A percentile compares a stretch with the other conserved stretches of the same genome.
These are phyloP conservation scores for Pseudophaeomoniella oleicola DNA, from an alignment of 2,329 filamentous ascomycete species.

Conservation along the genomic window DNA sequence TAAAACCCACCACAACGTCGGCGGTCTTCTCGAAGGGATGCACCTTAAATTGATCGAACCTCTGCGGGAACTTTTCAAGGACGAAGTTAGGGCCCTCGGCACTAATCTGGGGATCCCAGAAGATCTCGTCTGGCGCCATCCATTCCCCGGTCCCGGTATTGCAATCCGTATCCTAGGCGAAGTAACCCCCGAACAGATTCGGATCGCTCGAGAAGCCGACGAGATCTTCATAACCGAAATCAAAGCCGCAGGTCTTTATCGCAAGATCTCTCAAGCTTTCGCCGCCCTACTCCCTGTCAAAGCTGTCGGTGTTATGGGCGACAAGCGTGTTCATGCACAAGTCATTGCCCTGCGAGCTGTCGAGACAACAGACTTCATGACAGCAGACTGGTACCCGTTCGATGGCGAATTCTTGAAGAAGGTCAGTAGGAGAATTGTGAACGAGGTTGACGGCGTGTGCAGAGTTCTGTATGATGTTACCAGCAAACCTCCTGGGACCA, in stretches of 20 bases:
- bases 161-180: conserved; percentile 73
- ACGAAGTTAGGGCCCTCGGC: conserved; percentile 60
- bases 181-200: conserved; percentile 63
- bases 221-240: conserved; percentile 33
- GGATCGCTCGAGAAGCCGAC: conserved; percentile 45
- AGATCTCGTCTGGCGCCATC: conserved; percentile 65
- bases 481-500: conserved; percentile 56
- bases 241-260: conserved; percentile 27
- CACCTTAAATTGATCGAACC: conserved; percentile 52
- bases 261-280: conserved; percentile 54
- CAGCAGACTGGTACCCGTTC: conserved; percentile 55
- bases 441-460: conserved; percentile 59
- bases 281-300: conserved; percentile 52
- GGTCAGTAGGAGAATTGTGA: conserved; percentile 55
- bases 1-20: conserved; percentile 61
- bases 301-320: conserved; percentile 55
- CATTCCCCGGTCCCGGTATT: conserved; percentile 63
- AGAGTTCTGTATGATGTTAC: conserved; percentile 46
- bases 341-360: conserved; percentile 49
- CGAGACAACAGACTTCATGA: conserved; percentile 58
- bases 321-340: conserved; percentile 52
- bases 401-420: conserved; percentile 48
- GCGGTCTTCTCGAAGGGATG: conserved; percentile 50
- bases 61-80: conserved; percentile 68
- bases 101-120: conserved; percentile 55